A percentile compares a stretch with the other conserved stretches of the same genome.
Evolutionary conservation across 495 filamentous ascomycete species (phyloP).

Genomic region (Hapsidospora chrysogenum): DNA sequence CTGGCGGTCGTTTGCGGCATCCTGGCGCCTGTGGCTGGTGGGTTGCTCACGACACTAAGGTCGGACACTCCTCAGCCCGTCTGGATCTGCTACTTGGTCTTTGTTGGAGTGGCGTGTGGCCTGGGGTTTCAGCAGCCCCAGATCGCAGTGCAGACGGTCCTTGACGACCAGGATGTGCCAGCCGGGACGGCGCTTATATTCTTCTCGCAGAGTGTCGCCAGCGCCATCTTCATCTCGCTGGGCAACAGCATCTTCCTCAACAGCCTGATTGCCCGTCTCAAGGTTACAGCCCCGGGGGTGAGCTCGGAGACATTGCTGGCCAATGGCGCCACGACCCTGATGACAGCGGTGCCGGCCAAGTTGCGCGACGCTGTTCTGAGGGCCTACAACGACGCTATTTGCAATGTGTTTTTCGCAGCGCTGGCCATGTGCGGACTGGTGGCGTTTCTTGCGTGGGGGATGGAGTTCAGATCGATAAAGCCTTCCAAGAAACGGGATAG

Average conservation of each 20-base stretch:
- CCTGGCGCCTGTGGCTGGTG: constrained; percentile 41
- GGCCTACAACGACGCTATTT: constrained; percentile 51
- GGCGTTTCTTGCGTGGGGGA: too few species aligned
- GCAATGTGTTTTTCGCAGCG: constrained; percentile 42
- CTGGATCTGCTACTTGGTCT: constrained; percentile 54
- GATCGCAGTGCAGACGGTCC: constrained; percentile 35
- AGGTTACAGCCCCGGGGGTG: constrained; percentile 23
- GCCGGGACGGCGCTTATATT: constrained; percentile 45
- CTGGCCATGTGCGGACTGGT: too few species aligned
- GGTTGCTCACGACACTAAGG: constrained; percentile 44
- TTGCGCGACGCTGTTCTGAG: constrained; percentile 31
- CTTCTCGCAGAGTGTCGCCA: constrained; percentile 43
- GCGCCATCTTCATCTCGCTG: constrained; percentile 43
- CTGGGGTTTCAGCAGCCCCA: constrained; percentile 41
- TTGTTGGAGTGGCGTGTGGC: constrained; percentile 47
- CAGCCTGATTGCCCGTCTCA: constrained; percentile 27
- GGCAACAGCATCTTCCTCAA: constrained; percentile 40
- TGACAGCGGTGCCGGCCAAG: constrained; percentile 21
- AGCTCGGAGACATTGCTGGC: constrained; percentile 25
- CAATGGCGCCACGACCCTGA: constrained; percentile 47
- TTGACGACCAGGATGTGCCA: constrained; percentile 35
- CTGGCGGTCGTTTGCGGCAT: constrained; percentile 30
- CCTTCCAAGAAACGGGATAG: too few species aligned
- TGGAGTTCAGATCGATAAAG: too few species aligned
- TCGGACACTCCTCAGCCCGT: constrained; percentile 26